These are phyloP conservation scores for Petasospora rhodanensis DNA, from an alignment of 1,139 yeast genomes.

Conservation along the genomic window DNA sequence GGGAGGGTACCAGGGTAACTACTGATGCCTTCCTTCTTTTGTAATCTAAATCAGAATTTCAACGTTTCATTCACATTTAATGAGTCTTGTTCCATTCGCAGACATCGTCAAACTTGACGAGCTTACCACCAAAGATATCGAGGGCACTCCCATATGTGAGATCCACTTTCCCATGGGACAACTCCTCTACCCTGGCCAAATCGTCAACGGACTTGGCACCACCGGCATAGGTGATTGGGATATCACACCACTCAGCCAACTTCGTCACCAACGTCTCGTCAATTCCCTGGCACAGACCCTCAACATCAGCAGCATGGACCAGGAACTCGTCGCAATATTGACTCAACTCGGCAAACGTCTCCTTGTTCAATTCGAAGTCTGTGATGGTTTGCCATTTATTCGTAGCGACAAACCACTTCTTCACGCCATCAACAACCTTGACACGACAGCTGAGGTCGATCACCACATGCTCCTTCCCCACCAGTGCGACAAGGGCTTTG, in stretches of 20 bases:
- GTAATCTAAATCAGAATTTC: not conserved
- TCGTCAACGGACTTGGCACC: slow-evolving; percentile 81
- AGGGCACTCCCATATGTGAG: slow-evolving; percentile 89
- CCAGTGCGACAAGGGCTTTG: slow-evolving; percentile 38
- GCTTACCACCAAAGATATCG: slow-evolving; percentile 87
- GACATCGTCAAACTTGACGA: slow-evolving; percentile 72
- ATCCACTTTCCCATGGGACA: slow-evolving; percentile 82
- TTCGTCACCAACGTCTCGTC: slow-evolving; percentile 69
- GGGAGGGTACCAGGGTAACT: too few relatives aligned
- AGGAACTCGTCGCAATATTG: slow-evolving; percentile 78
- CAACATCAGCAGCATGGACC: slow-evolving; percentile 98
- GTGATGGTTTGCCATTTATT: slow-evolving; percentile 96
- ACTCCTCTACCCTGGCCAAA: slow-evolving; percentile 52
- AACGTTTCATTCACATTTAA: not conserved
- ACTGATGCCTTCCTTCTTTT: too few relatives aligned
- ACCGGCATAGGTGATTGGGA: slow-evolving; percentile 91
- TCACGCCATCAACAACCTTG: slow-evolving; percentile 26
- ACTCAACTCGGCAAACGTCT: slow-evolving; percentile 51
- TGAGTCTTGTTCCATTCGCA: slow-evolving; percentile 56
- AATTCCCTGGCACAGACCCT: slow-evolving; percentile 90
- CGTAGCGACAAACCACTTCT: slow-evolving; percentile 87
- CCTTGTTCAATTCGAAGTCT: slow-evolving; percentile 46
- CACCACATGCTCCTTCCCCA: slow-evolving; percentile 70
- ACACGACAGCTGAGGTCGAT: slow-evolving; percentile 86
- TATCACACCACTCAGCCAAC: slow-evolving; percentile 76